Percentiles rank a stretch among this genome's conserved stretches.
Evolutionary conservation across 2,329 filamentous ascomycete species (phyloP).

Genomic region (Thelonectria olida): DNA sequence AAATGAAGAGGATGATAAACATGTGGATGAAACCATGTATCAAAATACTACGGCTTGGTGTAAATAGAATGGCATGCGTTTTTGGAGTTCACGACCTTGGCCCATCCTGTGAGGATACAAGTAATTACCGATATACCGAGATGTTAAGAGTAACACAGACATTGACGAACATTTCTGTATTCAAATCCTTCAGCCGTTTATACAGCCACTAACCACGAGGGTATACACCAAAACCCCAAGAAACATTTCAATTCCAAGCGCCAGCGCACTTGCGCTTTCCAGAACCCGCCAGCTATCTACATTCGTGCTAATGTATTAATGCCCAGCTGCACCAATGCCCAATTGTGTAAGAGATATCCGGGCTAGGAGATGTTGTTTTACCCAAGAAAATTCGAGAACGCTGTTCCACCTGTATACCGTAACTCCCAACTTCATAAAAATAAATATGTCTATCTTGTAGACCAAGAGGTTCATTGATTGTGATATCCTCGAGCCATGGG

Average conservation of each 20-base stretch:
- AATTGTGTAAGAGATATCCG: not conserved
- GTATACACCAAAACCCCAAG: conserved; percentile 15
- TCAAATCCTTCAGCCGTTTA: not conserved
- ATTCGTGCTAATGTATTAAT: not conserved
- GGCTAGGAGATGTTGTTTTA: not conserved
- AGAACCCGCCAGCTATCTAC: conserved; percentile 6
- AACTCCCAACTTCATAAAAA: conserved; percentile 2
- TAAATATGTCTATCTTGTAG: not conserved
- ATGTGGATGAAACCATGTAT: not conserved
- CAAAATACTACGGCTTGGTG: conserved; percentile 10
- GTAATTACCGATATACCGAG: not conserved
- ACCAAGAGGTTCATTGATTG: not conserved
- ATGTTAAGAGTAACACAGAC: not conserved
- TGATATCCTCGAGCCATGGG: not conserved
- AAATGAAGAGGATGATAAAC: not conserved
- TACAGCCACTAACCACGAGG: conserved; percentile 7
- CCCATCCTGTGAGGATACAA: not conserved
- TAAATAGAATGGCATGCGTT: conserved; percentile 13
- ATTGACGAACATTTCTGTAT: conserved; percentile 5
- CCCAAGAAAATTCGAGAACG: conserved; percentile 2
- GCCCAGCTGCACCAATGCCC: not conserved
- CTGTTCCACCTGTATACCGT: conserved; percentile 2
- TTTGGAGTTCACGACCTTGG: conserved; percentile 1
- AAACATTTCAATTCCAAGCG: not conserved
- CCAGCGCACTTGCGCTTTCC: not conserved